Evolutionary conservation across 2,329 filamentous ascomycete genomes (phyloP).

Genomic region (Colletotrichum tanaceti): DNA sequence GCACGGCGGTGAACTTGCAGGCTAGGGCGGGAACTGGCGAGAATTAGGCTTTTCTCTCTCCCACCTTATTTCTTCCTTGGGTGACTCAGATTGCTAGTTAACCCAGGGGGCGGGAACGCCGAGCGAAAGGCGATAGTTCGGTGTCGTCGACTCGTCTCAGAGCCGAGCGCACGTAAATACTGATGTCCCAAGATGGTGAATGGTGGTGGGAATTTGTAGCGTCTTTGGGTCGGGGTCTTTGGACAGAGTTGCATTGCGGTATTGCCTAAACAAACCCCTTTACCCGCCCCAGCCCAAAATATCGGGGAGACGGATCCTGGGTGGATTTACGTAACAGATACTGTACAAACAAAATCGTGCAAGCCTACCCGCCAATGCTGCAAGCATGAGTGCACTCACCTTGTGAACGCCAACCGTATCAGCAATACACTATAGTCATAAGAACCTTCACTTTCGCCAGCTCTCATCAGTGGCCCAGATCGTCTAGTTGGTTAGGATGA

Average conservation of each 20-base stretch:
- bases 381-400: too few relatives aligned
- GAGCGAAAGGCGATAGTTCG: conserved; percentile 33
- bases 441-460: too few relatives aligned
- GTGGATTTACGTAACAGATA: background rate
- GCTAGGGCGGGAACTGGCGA: conserved; percentile 15
- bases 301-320: background rate
- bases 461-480: conserved; percentile 35
- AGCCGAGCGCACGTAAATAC: background rate
- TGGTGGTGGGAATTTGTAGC: conserved; percentile 33
- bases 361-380: background rate
- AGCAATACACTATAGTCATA: too few relatives aligned
- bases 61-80: too few relatives aligned
- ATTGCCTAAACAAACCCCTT: conserved; percentile 25
- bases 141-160: conserved; percentile 27
- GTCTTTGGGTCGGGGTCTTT: conserved; percentile 19
- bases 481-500: conserved; percentile 44
- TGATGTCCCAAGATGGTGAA: conserved; percentile 25
- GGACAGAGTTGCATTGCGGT: conserved; percentile 17
- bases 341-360: too few relatives aligned
- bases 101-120: conserved; percentile 10
- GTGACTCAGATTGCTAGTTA: background rate
- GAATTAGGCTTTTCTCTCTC: background rate
- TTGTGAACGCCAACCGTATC: too few relatives aligned
- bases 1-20: conserved; percentile 7
- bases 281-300: conserved; percentile 6